Base-by-base conservation (phyloP, 768 basidiomycete genomes). In the Lentinula sp. region DNA sequence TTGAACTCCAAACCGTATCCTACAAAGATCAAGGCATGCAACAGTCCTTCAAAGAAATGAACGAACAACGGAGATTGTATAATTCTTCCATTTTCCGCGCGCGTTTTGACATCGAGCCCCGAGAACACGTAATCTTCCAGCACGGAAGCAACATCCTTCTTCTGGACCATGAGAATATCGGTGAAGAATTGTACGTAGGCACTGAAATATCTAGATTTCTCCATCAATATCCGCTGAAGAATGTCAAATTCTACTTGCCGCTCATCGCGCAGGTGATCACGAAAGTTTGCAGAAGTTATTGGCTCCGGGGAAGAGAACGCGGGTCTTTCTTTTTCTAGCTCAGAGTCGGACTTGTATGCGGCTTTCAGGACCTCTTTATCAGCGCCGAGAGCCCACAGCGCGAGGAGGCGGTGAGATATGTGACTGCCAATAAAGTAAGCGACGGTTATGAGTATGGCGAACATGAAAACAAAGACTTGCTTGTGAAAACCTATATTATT, bases 41-140 rank as follows among this genome's bases (percentile, higher is more conserved):
- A 32, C 7, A 87, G 66, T 2, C 85, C 86, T 1, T 76, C 76
- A 15, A 86, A 41, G 63, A 85, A 79, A 10, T 87, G 79, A 48
- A 75, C 77, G 13, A 89, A 66, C 85, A 90, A 85, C 61, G 77
- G 70, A 0, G 83, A 83, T 32, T 81, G 77, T 9, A 23, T 4
- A 9, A 9, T 50, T 28, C 35, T 4, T 71, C 70, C 10, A 66
- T 70, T 54, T 60, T 42, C 60, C 66, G 39, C 56, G 6, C 65
- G 0, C 3, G 67, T 62, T 9, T 71, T 75, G 52, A 78, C 71
- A 59, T 87, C 87, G 54, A 74, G 79, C 49, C 65, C 60, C 12
- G 84, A 82, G 65, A 90, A 86, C 7, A 91, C 63, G 59, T 82
- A 88, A 41, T 83, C 79, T 62, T 90, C 86, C 13, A 90, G 66